These are phyloP conservation scores for Rhinocladiella mackenziei DNA, from an alignment of 2,329 filamentous ascomycete genomes.

Conservation along the genomic window DNA sequence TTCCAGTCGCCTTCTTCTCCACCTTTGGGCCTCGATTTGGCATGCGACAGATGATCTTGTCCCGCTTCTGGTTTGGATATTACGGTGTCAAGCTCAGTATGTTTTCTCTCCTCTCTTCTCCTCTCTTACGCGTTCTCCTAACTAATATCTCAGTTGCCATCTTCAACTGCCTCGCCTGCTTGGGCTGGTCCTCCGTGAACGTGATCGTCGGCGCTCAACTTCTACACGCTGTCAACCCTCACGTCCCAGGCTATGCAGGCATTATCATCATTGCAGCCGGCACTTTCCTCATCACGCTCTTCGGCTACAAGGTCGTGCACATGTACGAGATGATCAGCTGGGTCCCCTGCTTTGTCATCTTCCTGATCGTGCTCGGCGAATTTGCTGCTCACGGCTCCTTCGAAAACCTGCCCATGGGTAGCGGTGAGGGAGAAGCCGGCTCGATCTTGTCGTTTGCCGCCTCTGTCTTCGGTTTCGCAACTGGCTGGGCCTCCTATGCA, in stretches of 20 bases:
- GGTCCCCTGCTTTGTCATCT: conserved; percentile 69
- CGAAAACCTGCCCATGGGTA: conserved; percentile 56
- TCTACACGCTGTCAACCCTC: conserved; percentile 65
- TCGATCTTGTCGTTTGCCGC: conserved; percentile 62
- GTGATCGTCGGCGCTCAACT: conserved; percentile 76
- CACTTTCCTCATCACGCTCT: conserved; percentile 67
- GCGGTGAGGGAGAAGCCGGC: conserved; percentile 58
- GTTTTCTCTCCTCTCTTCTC: conserved; percentile 60
- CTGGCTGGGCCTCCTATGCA: conserved; percentile 70
- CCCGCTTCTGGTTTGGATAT: conserved; percentile 72
- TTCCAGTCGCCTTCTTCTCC: conserved; percentile 72
- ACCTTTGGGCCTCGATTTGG: conserved; percentile 72
- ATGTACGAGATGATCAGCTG: conserved; percentile 71
- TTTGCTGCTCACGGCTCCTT: conserved; percentile 67
- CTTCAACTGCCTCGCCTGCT: conserved; percentile 34
- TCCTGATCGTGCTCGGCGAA: conserved; percentile 65
- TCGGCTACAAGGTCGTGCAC: conserved; percentile 73
- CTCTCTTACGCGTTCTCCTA: conserved; percentile 36
- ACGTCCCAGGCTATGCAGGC: conserved; percentile 65
- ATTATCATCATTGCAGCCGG: conserved; percentile 68
- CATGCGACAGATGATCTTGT: conserved; percentile 75
- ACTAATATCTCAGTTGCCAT: conserved; percentile 35
- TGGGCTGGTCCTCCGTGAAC: conserved; percentile 75
- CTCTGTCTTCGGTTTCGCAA: conserved; percentile 64
- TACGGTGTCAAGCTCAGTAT: conserved; percentile 67